These are phyloP conservation scores for Hibiscus syriacus DNA, from an alignment of 345 rosid species.

Conservation along the genomic window DNA sequence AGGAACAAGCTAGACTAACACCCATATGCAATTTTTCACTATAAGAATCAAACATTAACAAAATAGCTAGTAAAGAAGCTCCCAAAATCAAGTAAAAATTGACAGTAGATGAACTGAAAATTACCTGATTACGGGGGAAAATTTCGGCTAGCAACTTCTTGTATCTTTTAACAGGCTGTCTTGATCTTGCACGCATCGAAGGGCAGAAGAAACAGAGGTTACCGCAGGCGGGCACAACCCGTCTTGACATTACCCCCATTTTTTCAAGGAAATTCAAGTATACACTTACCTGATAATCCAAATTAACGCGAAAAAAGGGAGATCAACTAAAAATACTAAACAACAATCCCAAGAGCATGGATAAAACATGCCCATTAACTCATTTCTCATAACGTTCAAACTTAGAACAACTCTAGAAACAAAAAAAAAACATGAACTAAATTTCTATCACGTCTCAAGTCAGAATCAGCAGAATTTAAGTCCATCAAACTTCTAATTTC, in stretches of 20 bases:
- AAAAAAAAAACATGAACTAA: not conserved
- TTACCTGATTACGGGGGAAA: slow-evolving; percentile 80
- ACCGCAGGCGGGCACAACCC: slow-evolving; percentile 82
- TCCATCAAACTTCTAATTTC: not conserved
- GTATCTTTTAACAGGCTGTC: slow-evolving; percentile 94
- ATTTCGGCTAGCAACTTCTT: slow-evolving; percentile 76
- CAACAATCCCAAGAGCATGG: not conserved
- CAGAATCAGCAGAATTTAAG: slow-evolving; percentile 3
- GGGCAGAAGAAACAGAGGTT: slow-evolving; percentile 95
- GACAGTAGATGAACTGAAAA: not conserved
- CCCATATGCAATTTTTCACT: not conserved
- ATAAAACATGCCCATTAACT: not conserved
- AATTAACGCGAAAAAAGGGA: slow-evolving; percentile 15
- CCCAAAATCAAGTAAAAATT: not conserved
- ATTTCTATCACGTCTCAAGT: not conserved
- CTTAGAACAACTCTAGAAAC: slow-evolving; percentile 1
- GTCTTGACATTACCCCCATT: slow-evolving; percentile 94
- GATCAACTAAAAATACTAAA: not conserved
- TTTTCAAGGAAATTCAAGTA: not conserved
- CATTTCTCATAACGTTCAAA: slow-evolving; percentile 7
- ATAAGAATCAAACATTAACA: not conserved
- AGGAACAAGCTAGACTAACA: not conserved
- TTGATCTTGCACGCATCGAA: slow-evolving; percentile 82
- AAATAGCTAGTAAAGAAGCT: not conserved
- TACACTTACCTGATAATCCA: slow-evolving; percentile 9